Base-by-base conservation (phyloP, 2,329 filamentous ascomycete species). In the Phaeophleospora eucalypticola region DNA sequence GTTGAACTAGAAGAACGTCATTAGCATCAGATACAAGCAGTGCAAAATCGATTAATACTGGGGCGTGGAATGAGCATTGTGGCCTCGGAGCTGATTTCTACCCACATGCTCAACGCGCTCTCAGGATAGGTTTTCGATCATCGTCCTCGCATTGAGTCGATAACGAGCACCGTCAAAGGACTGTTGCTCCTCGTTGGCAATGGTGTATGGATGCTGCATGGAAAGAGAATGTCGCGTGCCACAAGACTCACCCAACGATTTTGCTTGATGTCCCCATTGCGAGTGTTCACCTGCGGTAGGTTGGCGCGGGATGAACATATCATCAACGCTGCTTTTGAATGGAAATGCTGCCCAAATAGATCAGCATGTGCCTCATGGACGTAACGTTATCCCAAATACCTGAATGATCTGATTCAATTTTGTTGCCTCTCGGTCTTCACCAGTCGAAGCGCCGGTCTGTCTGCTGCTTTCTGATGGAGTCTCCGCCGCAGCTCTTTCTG, bases 401-500 rank as follows among this genome's bases (percentile, higher is more conserved):
- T 93, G 88, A 60, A 96, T 84, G 63, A 97, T 93, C 71, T 95
- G 89, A 67, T 94, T 93, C 58, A 96, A 76, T 73, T 93, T 93
- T 79, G 81, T 65, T 85, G 71, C 81, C 57, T 91, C 87, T 59
- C 76, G 78, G 45, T 78, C 81, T 38, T 80, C 79, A 19, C 48
- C 50, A 20, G 51, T 46, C 14, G 53, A 36, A 17, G 53, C 49
- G 42, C 38, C 66, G 44, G 70, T 71, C 21, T 76, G 69, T 44
- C 73, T 73, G 48, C 75, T 43, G 12, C 43, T 40, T 38, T 56
- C 51, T 17, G 47, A 44, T 12, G 51, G 41, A 14, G 48, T 41
- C n/a, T 59, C 76, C 18, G 74, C 75, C 37, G 74, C 68, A 9
- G 72, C 74, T 61, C 71, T 71, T 56, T 75, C 73, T 41, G 67